Evolutionary conservation across 352 stramenopile species (phyloP).

Genomic region (Globisporangium yorkense): DNA sequence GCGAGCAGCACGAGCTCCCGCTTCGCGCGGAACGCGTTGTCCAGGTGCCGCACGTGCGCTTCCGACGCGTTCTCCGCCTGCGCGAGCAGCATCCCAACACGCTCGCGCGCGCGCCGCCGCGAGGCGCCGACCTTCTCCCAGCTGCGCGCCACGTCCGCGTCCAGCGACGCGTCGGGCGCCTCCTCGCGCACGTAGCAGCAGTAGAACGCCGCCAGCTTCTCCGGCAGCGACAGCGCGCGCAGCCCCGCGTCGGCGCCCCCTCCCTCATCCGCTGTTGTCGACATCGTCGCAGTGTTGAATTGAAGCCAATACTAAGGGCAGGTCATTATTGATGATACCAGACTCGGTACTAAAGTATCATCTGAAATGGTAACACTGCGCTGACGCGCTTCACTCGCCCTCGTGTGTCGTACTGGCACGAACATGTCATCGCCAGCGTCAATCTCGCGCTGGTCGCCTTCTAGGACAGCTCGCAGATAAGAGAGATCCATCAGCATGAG

Average conservation of each 20-base stretch:
- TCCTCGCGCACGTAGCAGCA: conserved; percentile 68
- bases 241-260: conserved; percentile 10
- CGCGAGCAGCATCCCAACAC: conserved; percentile 50
- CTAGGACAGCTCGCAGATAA: too few species aligned
- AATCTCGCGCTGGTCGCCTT: too few species aligned
- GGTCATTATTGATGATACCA: too few species aligned
- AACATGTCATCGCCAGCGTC: too few species aligned
- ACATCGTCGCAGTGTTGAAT: too few species aligned
- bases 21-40: conserved; percentile 69
- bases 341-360: too few species aligned
- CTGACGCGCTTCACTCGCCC: too few species aligned
- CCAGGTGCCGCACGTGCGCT: conserved; percentile 47
- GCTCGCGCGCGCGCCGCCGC: conserved; percentile 54
- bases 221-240: conserved; percentile 47
- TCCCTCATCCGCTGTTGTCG: not conserved
- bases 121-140: conserved; percentile 62
- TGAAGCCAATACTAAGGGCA: too few species aligned
- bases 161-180: conserved; percentile 33
- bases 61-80: conserved; percentile 65
- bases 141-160: conserved; percentile 38
- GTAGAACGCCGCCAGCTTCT: conserved; percentile 74
- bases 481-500: too few species aligned
- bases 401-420: too few species aligned
- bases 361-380: too few species aligned
- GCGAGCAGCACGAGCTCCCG: conserved; percentile 60